Evolutionary conservation across 2,329 filamentous ascomycete species (phyloP).

Genomic region (Pseudophaeomoniella oleicola): DNA sequence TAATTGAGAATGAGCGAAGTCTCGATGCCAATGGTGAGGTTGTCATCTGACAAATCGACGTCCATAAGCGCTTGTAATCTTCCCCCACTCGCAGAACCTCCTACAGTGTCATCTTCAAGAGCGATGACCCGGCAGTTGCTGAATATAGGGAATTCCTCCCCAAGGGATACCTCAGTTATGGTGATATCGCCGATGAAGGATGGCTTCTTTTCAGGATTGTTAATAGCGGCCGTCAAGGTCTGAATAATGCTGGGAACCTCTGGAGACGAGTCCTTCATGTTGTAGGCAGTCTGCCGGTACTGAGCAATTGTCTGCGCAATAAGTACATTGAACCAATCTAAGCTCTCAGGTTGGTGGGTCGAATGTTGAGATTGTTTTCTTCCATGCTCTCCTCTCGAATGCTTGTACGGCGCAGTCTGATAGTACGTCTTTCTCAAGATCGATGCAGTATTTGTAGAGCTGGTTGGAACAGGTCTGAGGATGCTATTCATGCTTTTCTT

Average conservation of each 20-base stretch:
- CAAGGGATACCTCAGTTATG: slow-evolving; percentile 83
- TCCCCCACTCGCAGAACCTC: slow-evolving; percentile 44
- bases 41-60: slow-evolving; percentile 79
- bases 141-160: slow-evolving; percentile 96
- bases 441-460: slow-evolving; percentile 66
- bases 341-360: slow-evolving; percentile 85
- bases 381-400: slow-evolving; percentile 21
- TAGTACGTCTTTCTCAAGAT: slow-evolving; percentile 97
- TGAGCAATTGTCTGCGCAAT: slow-evolving; percentile 95
- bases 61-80: slow-evolving; percentile 90
- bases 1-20: slow-evolving; percentile 92
- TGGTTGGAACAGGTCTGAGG: slow-evolving; percentile 54
- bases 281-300: slow-evolving; percentile 79
- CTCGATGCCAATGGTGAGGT: slow-evolving; percentile 87
- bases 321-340: slow-evolving; percentile 98
- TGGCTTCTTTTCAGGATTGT: slow-evolving; percentile 72
- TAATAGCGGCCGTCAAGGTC: slow-evolving; percentile 71
- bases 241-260: slow-evolving; percentile 52
- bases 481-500: slow-evolving; percentile 49
- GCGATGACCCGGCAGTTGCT: slow-evolving; percentile 95
- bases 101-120: slow-evolving; percentile 36
- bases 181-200: slow-evolving; percentile 88
- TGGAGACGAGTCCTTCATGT: slow-evolving; percentile 51
- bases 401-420: slow-evolving; percentile 36
- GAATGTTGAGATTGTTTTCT: slow-evolving; percentile 34